A percentile compares a stretch with the other conserved stretches of the same genome.
Evolutionary conservation across 257 asterid genomes (phyloP).

Genomic region (Salvia hispanica): DNA sequence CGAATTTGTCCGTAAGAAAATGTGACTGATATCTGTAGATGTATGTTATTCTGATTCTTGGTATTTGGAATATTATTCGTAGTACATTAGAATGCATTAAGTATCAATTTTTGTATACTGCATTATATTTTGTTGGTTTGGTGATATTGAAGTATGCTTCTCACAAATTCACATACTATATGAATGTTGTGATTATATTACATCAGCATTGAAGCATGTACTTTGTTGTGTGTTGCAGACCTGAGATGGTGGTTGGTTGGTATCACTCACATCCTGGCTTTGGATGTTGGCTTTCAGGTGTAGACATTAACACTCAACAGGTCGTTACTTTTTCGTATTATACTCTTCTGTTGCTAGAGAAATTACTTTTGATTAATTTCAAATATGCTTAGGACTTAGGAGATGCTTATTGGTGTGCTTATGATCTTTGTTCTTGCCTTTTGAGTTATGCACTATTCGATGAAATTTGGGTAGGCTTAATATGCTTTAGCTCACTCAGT

Average conservation of each 20-base stretch:
- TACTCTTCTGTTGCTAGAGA: not conserved
- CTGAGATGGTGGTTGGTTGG: constrained; percentile 99
- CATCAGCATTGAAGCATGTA: not conserved
- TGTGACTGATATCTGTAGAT: not conserved
- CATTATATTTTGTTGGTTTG: not conserved
- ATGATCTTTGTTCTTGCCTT: not conserved
- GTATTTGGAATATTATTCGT: not conserved
- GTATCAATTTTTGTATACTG: not conserved
- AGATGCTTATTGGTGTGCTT: constrained; percentile 16
- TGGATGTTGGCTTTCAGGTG: constrained; percentile 99
- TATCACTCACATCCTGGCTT: constrained; percentile 99
- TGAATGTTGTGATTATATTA: not conserved
- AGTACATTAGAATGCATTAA: not conserved
- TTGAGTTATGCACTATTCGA: not conserved
- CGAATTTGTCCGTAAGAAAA: not conserved
- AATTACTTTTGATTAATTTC: not conserved
- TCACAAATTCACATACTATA: not conserved
- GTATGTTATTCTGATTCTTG: not conserved
- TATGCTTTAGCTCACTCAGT: not conserved
- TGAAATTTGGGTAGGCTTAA: not conserved
- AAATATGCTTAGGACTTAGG: not conserved
- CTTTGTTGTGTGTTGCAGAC: constrained; percentile 49
- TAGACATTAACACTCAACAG: constrained; percentile 97
- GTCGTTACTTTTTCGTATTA: constrained; percentile 40
- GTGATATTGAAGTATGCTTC: too few species aligned